Evolutionary conservation across 768 basidiomycete genomes (phyloP).

Genomic region (Termitomyces sp.): DNA sequence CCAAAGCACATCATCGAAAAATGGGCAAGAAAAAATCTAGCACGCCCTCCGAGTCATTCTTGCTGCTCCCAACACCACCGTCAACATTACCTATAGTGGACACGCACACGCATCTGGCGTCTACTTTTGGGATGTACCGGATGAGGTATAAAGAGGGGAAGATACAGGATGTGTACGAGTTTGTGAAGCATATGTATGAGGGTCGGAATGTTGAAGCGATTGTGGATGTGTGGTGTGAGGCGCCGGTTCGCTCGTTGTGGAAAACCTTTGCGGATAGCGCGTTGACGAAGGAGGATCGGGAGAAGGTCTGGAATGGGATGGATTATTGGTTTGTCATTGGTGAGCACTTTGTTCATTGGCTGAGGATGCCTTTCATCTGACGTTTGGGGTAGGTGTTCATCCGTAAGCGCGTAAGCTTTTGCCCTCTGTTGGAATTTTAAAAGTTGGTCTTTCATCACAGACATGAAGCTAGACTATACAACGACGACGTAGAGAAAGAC

Average conservation of each 20-base stretch:
- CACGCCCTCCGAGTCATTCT: slow-evolving; percentile 31
- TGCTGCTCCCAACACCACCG: slow-evolving; percentile 35
- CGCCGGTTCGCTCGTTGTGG: slow-evolving; percentile 62
- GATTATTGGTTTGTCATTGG: slow-evolving; percentile 87
- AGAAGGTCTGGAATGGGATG: slow-evolving; percentile 58
- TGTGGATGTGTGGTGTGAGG: slow-evolving; percentile 90
- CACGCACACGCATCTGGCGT: slow-evolving; percentile 82
- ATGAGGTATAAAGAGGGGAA: slow-evolving; percentile 56
- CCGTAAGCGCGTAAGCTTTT: slow-evolving; percentile 53
- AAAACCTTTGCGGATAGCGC: slow-evolving; percentile 73
- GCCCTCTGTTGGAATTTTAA: not conserved
- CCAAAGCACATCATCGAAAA: slow-evolving; percentile 4
- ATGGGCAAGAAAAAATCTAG: slow-evolving; percentile 39
- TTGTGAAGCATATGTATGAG: slow-evolving; percentile 59
- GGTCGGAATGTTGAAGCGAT: slow-evolving; percentile 59
- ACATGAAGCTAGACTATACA: slow-evolving; percentile 71
- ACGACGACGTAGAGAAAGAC: slow-evolving; percentile 60
- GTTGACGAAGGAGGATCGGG: slow-evolving; percentile 42
- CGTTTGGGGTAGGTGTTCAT: slow-evolving; percentile 54
- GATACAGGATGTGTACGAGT: slow-evolving; percentile 59
- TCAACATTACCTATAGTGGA: slow-evolving; percentile 55
- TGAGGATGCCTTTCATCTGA: not conserved
- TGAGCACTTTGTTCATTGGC: slow-evolving; percentile 24
- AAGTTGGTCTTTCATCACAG: slow-evolving; percentile 25
- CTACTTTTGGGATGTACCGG: slow-evolving; percentile 65